A percentile compares a stretch with the other conserved stretches of the same genome.
Evolutionary conservation across 768 basidiomycete species (phyloP).

Genomic region (Suillus spraguei): DNA sequence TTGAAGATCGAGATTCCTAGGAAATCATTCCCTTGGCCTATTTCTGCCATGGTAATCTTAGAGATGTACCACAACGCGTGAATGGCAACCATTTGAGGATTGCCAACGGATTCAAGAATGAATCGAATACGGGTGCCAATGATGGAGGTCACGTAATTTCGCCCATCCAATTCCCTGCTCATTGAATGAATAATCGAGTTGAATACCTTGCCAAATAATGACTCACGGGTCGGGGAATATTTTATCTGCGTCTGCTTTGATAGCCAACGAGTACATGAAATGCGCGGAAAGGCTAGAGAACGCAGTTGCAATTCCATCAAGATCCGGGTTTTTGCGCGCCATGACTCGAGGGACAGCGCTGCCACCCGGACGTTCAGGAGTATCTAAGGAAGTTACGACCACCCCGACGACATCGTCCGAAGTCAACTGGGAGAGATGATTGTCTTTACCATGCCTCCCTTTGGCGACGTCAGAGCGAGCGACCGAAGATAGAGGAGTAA

Average conservation of each 20-base stretch:
- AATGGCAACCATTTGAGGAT: conserved; percentile 31
- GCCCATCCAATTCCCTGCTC: conserved; percentile 22
- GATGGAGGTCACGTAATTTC: conserved; percentile 11
- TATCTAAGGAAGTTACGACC: neutral
- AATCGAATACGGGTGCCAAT: conserved; percentile 23
- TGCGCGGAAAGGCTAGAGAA: conserved; percentile 9
- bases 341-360: neutral
- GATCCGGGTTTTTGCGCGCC: neutral
- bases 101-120: conserved; percentile 24
- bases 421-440: conserved; percentile 24
- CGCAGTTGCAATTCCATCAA: conserved; percentile 7
- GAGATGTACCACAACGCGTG: conserved; percentile 37
- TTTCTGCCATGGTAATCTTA: conserved; percentile 23
- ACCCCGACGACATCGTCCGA: conserved; percentile 16
- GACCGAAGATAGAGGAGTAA: neutral
- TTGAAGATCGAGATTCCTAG: conserved; percentile 32
- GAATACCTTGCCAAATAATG: neutral
- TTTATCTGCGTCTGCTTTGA: conserved; percentile 10
- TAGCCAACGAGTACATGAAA: conserved; percentile 10
- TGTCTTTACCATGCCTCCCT: conserved; percentile 22
- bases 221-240: conserved; percentile 12
- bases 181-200: neutral
- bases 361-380: neutral
- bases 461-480: conserved; percentile 10
- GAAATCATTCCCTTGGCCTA: conserved; percentile 24